Evolutionary conservation across 306 rosid species (phyloP).

Genomic region (Lithocarpus polystachyus): DNA sequence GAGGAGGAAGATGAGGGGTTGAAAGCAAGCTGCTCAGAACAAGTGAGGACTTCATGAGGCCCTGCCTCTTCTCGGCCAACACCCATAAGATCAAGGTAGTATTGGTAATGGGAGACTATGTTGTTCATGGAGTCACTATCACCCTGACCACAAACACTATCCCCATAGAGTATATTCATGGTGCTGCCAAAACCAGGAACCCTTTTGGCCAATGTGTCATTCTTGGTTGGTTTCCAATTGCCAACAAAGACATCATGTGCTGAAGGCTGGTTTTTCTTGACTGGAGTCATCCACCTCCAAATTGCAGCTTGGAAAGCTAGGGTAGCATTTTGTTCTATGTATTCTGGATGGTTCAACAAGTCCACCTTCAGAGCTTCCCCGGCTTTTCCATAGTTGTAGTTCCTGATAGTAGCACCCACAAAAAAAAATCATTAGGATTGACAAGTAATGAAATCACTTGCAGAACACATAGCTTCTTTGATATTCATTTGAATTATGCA

Average conservation of each 20-base stretch:
- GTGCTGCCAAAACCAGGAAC: conserved; percentile 87
- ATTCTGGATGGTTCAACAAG: conserved; percentile 83
- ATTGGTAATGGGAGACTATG: conserved; percentile 67
- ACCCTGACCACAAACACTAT: conserved; percentile 71
- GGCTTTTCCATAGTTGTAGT: conserved; percentile 75
- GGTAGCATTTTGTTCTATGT: conserved; percentile 91
- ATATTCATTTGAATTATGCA: no score
- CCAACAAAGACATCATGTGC: conserved; percentile 81
- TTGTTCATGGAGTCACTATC: conserved; percentile 77
- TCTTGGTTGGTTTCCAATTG: conserved; percentile 90
- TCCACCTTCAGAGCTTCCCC: conserved; percentile 79
- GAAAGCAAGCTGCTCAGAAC: conserved; percentile 78
- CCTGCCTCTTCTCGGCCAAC: conserved; percentile 73
- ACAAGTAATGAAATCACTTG: neutral
- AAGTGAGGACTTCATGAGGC: conserved; percentile 52
- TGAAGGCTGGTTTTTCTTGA: conserved; percentile 75
- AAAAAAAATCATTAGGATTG: conserved; percentile 13
- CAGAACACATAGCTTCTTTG: no score
- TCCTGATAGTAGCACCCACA: conserved; percentile 50
- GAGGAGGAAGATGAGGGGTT: conserved; percentile 48
- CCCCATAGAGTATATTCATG: conserved; percentile 92
- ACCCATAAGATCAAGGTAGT: conserved; percentile 84
- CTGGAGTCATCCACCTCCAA: conserved; percentile 82
- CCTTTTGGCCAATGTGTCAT: conserved; percentile 71
- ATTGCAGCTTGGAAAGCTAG: conserved; percentile 89